Evolutionary conservation across 495 filamentous ascomycete genomes (phyloP), one percentile per base, ranked within the genome.

Genomic region (Lineolata rhizophorae): DNA sequence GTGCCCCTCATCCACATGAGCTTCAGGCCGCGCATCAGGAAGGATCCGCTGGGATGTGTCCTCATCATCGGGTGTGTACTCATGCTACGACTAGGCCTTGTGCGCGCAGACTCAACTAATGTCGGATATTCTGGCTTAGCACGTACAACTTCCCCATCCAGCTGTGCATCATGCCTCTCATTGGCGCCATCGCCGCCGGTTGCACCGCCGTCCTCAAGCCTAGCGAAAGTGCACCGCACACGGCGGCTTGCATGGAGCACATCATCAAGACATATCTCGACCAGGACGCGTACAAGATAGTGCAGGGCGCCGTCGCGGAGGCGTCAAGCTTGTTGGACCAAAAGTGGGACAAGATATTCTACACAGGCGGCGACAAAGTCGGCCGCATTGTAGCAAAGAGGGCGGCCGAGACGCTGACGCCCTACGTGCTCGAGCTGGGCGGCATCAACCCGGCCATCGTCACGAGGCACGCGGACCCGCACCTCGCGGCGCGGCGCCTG

Each of bases 311-410:
- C 5, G 46, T 91, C 19, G 59, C 72, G 16, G 81, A 92, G 61
- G 79, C 76, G 2, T 78, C 76, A 12, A 72, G 72, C 4, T 55
- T 95, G 20, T 60, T 97, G 9, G 67, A 82, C 31, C 67, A 83
- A 53, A 82, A 82, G 44, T 97, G 83, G 81, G 84, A 90, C 53
- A 93, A 92, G 62, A 85, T 97, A 42, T 85, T 90, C 58, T 97
- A 91, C 58, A 97, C 87, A 11, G 87, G 87, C 28, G 66, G 64
- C 39, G 56, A 61, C 8, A 56, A 46, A 21, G 84, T 94, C 22
- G 87, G 78, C 31, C 77, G 62, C 29, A 85, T 95, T 53, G 70
- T 97, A 41, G 69, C 82, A 15, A 79, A 82, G 56, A 87, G 87
- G 39, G 87, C 87, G 3, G 85, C 87, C 24, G 78, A 87, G 51